Conservation (phyloP, 2,329 filamentous ascomycete species). For the Fonsecaea nubica region DNA sequence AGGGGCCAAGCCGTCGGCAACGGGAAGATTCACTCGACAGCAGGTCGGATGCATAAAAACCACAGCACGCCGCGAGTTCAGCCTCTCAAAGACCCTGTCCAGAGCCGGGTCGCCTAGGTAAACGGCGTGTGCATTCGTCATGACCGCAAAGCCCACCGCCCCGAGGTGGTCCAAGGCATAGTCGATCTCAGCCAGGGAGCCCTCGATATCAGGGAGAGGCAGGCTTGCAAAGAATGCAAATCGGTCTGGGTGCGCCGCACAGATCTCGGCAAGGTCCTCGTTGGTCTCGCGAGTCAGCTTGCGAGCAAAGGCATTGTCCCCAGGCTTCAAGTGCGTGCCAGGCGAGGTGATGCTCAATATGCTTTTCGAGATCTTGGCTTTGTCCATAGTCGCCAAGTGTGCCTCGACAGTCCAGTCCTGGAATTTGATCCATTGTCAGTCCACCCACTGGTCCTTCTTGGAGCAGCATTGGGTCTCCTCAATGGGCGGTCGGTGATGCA, state of each 20-base stretch:
- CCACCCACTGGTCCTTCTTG: background rate
- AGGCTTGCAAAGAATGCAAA: slow-evolving; percentile 62
- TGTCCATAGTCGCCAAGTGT: slow-evolving; percentile 59
- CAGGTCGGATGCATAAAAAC: slow-evolving; percentile 63
- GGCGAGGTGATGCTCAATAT: slow-evolving; percentile 63
- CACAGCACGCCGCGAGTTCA: slow-evolving; percentile 54
- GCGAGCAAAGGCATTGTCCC: slow-evolving; percentile 47
- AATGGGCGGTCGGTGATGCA: background rate
- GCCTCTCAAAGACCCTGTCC: slow-evolving; percentile 54
- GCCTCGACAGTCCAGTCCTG: slow-evolving; percentile 53
- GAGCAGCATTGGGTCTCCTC: background rate
- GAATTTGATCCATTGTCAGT: background rate
- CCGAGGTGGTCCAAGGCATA: slow-evolving; percentile 46
- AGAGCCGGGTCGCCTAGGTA: slow-evolving; percentile 58
- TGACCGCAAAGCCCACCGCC: slow-evolving; percentile 58
- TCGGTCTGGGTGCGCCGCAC: slow-evolving; percentile 45
- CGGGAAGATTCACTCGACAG: slow-evolving; percentile 12
- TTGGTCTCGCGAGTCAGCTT: slow-evolving; percentile 46
- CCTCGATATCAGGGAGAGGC: slow-evolving; percentile 58
- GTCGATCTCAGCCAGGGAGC: slow-evolving; percentile 56
- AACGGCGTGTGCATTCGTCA: slow-evolving; percentile 59
- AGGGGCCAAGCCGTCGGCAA: slow-evolving; percentile 53
- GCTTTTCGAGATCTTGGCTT: slow-evolving; percentile 56
- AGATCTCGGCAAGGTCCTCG: slow-evolving; percentile 38
- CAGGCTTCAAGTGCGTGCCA: slow-evolving; percentile 53